phyloP scores from a whole-genome alignment of 2,329 filamentous ascomycete genomes.

The Byssoonygena ceratinophila region DNA sequence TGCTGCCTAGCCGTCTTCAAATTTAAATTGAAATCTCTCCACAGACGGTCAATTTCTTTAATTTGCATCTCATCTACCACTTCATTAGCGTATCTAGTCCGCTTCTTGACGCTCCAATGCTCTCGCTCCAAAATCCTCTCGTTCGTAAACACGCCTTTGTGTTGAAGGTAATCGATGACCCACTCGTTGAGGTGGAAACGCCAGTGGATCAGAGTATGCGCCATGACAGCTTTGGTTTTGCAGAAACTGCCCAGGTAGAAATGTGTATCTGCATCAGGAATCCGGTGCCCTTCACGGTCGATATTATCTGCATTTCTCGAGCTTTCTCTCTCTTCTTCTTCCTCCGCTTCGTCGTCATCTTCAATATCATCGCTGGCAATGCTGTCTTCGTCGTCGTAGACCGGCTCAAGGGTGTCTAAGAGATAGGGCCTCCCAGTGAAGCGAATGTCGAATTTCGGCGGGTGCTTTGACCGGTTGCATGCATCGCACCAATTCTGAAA shows the following conservation, averaged over 20 bases:
- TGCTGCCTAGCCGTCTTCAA: conserved; percentile 47
- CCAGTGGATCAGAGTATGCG: conserved; percentile 67
- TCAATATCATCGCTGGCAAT: conserved; percentile 33
- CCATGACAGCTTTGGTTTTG: conserved; percentile 55
- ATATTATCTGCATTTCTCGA: conserved; percentile 23
- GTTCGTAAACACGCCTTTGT: conserved; percentile 48
- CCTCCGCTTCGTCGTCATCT: conserved; percentile 25
- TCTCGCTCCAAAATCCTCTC: conserved; percentile 52
- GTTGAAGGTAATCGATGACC: conserved; percentile 53
- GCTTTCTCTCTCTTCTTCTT: conserved; percentile 22
- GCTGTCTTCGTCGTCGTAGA: conserved; percentile 37
- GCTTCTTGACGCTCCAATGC: conserved; percentile 49
- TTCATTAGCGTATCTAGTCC: conserved; percentile 50
- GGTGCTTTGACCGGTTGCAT: conserved; percentile 59
- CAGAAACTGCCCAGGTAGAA: conserved; percentile 50
- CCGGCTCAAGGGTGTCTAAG: conserved; percentile 53
- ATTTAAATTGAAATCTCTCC: conserved; percentile 53
- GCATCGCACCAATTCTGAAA: conserved; percentile 51
- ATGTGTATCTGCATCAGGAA: conserved; percentile 37
- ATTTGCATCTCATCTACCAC: conserved; percentile 55
- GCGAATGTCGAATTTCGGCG: conserved; percentile 53
- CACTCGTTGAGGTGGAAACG: conserved; percentile 61
- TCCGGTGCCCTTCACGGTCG: conserved; percentile 39
- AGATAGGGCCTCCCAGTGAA: conserved; percentile 59
- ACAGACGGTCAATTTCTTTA: conserved; percentile 52